These are phyloP conservation scores for Plasmopara muralis DNA, from an alignment of 352 stramenopile species.

Conservation along the genomic window DNA sequence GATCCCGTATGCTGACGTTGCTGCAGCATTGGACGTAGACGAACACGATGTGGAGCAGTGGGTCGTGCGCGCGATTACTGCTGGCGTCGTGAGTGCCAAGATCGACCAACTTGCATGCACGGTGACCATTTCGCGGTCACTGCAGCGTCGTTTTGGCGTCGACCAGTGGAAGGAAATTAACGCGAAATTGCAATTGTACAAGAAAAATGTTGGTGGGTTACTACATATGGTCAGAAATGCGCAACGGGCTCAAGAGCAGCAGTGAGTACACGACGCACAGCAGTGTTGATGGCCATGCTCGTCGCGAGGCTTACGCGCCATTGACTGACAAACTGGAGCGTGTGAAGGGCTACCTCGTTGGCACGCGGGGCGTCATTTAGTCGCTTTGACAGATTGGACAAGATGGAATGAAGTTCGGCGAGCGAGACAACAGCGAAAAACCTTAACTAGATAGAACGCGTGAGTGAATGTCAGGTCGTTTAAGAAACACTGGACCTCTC, in stretches of 20 bases:
- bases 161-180: constrained; percentile 89
- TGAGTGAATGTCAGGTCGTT: constrained; percentile 4
- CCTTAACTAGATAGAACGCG: constrained; percentile 7
- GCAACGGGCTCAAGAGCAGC: constrained; percentile 55
- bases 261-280: constrained; percentile 26
- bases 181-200: constrained; percentile 86
- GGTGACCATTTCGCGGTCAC: constrained; percentile 77
- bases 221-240: constrained; percentile 79
- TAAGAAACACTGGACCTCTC: neutral
- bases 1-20: constrained; percentile 86
- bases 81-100: constrained; percentile 88
- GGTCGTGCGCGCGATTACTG: constrained; percentile 91
- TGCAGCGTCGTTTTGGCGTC: constrained; percentile 78
- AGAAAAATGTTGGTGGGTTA: constrained; percentile 88
- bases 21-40: constrained; percentile 70
- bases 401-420: neutral
- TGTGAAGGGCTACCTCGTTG: neutral
- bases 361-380: no score
- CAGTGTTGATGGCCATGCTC: neutral
- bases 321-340: neutral
- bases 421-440: neutral
- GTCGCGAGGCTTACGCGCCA: neutral
- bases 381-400: no score
- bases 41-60: constrained; percentile 90
- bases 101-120: constrained; percentile 92